These are phyloP conservation scores for Fusarium circinatum DNA, from an alignment of 2,329 filamentous ascomycete genomes.

Conservation along the genomic window DNA sequence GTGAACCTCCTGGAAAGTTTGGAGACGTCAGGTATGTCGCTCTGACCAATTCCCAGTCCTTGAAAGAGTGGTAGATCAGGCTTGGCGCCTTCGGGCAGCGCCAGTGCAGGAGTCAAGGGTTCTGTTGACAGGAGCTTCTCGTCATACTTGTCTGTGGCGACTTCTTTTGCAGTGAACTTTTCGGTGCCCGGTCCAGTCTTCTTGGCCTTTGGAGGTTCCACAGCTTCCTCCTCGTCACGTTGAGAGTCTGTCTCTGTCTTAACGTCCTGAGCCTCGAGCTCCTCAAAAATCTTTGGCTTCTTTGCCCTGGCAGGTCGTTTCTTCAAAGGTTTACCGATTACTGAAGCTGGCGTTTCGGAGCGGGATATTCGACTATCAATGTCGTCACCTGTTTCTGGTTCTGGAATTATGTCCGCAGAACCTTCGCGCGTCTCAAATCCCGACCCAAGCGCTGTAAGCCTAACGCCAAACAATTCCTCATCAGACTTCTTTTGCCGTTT, in stretches of 20 bases:
- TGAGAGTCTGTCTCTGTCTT: conserved; percentile 61
- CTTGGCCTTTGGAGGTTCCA: conserved; percentile 24
- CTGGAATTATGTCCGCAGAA: conserved; percentile 62
- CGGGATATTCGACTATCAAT: conserved; percentile 53
- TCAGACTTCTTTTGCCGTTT: conserved; percentile 85
- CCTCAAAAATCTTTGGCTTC: conserved; percentile 81
- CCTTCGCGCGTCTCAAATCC: conserved; percentile 59
- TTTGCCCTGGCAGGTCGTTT: conserved; percentile 69
- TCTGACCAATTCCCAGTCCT: conserved; percentile 54
- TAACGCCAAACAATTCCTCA: conserved; percentile 79
- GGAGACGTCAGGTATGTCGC: conserved; percentile 60
- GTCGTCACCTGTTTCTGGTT: conserved; percentile 59
- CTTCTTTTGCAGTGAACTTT: conserved; percentile 44
- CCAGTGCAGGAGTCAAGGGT: conserved; percentile 57
- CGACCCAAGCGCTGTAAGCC: conserved; percentile 63
- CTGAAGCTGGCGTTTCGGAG: conserved; percentile 58
- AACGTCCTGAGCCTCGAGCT: conserved; percentile 69
- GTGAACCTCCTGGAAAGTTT: conserved; percentile 62
- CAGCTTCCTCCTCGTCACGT: conserved; percentile 51
- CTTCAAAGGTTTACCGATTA: conserved; percentile 61
- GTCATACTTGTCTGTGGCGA: conserved; percentile 55
- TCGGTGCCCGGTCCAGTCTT: conserved; percentile 15
- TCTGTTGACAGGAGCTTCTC: conserved; percentile 62
- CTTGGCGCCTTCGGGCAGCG: conserved; percentile 56
- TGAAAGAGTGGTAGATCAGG: conserved; percentile 59